Conservation (phyloP, 148 eudicot species). For the Rhododendron griersonianum region DNA sequence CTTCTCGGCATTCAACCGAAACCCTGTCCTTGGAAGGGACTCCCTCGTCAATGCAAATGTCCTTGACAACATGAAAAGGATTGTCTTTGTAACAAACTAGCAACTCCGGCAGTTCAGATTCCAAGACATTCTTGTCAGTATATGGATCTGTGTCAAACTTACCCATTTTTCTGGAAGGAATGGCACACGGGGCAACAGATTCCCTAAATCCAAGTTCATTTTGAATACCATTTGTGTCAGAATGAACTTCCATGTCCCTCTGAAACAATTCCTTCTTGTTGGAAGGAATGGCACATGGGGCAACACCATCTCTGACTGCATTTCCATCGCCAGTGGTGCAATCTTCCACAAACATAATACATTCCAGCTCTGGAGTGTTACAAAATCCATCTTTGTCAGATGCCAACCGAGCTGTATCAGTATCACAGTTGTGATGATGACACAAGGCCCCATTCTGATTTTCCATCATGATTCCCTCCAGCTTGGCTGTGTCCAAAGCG, state of each 20-base stretch:
- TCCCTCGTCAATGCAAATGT: slow-evolving; percentile 82
- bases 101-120: slow-evolving; percentile 58
- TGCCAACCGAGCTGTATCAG: slow-evolving; percentile 32
- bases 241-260: neutral
- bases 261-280: neutral
- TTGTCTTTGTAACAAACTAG: slow-evolving; percentile 58
- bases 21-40: slow-evolving; percentile 37
- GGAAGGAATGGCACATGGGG: slow-evolving; percentile 10
- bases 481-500: slow-evolving; percentile 25
- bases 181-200: neutral
- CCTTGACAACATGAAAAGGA: slow-evolving; percentile 52
- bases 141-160: slow-evolving; percentile 14
- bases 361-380: slow-evolving; percentile 41
- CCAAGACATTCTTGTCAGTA: slow-evolving; percentile 57
- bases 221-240: neutral
- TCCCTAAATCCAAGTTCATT: slow-evolving; percentile 15
- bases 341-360: slow-evolving; percentile 24
- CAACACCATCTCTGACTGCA: slow-evolving; percentile 9
- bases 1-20: slow-evolving; percentile 27
- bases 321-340: slow-evolving; percentile 16
- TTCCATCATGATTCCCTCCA: slow-evolving; percentile 29
- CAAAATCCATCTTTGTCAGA: slow-evolving; percentile 37
- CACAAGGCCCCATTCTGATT: slow-evolving; percentile 27
- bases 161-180: slow-evolving; percentile 13
- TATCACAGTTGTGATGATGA: slow-evolving; percentile 34